Conservation (phyloP, 208 protist genomes). For the Crithidia acanthocephali region DNA sequence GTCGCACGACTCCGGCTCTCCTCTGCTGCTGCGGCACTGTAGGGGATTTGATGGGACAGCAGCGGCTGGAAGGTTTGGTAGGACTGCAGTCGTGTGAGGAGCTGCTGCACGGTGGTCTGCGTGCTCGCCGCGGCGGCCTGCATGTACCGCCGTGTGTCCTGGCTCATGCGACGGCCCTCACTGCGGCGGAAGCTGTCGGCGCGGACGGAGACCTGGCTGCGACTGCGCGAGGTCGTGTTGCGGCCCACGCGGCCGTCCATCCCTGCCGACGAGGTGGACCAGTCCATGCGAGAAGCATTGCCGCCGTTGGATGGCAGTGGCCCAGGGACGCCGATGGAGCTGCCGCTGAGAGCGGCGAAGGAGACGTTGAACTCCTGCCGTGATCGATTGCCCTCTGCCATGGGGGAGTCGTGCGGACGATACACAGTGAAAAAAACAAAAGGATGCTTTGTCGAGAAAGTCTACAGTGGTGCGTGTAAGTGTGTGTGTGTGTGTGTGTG, state of each 20-base stretch:
- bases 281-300: conserved; percentile 6
- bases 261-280: conserved; percentile 1
- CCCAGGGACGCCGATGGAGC: not conserved
- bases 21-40: conserved; percentile 2
- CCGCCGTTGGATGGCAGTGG: not conserved
- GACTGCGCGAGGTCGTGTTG: conserved; percentile 1
- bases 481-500: too few species aligned
- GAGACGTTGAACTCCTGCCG: conserved; percentile 18
- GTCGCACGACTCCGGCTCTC: not conserved
- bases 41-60: conserved; percentile 35
- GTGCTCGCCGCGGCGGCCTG: conserved; percentile 37
- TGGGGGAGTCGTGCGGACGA: not conserved
- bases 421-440: not conserved
- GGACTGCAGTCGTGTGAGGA: conserved; percentile 52
- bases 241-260: conserved; percentile 6
- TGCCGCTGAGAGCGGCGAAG: conserved; percentile 9
- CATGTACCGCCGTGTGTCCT: conserved; percentile 44
- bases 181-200: conserved; percentile 33
- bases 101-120: conserved; percentile 42
- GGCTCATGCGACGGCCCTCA: conserved; percentile 25
- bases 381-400: conserved; percentile 1
- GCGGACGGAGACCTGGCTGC: conserved; percentile 8
- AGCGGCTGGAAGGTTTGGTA: conserved; percentile 74
- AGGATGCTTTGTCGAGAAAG: too few species aligned
- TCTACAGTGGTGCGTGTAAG: too few species aligned